phyloP scores from a whole-genome alignment of 192 early-diverging fungal species.

The Coemansia sp. region DNA sequence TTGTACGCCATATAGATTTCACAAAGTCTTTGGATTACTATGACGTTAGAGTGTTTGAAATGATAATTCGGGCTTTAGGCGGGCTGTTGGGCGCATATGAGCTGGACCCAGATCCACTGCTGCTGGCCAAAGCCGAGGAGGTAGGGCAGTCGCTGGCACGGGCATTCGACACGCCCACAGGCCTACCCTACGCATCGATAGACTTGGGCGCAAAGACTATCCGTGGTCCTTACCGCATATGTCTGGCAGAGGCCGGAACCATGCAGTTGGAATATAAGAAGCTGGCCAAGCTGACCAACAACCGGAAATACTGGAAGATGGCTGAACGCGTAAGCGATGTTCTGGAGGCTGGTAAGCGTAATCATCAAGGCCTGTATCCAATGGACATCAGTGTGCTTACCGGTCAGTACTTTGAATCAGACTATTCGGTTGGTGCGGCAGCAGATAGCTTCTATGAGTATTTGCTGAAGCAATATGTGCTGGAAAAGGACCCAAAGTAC shows the following conservation, averaged over 20 bases:
- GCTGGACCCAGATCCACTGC: conserved; percentile 61
- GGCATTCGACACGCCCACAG: conserved; percentile 66
- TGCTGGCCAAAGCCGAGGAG: conserved; percentile 70
- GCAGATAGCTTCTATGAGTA: conserved; percentile 97
- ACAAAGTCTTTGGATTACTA: conserved; percentile 4
- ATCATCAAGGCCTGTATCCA: conserved; percentile 71
- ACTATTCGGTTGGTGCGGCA: conserved; percentile 72
- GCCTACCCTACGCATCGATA: conserved; percentile 65
- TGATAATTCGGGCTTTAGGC: conserved; percentile 82
- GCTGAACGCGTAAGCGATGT: conserved; percentile 60
- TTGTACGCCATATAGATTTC: conserved; percentile 63
- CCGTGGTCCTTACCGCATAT: not conserved
- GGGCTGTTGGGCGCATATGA: conserved; percentile 80
- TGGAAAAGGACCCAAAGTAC: conserved; percentile 65
- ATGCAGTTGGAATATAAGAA: conserved; percentile 88
- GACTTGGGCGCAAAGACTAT: conserved; percentile 38
- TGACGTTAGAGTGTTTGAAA: conserved; percentile 64
- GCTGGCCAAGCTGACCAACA: conserved; percentile 68
- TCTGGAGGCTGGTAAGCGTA: conserved; percentile 47
- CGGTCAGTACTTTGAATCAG: conserved; percentile 23
- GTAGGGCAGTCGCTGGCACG: conserved; percentile 69
- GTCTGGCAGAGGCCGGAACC: conserved; percentile 74
- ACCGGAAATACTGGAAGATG: conserved; percentile 70
- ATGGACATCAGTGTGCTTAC: conserved; percentile 52
- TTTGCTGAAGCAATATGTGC: conserved; percentile 83